Base-by-base conservation (phyloP, 164 flowering plant genomes). In the Dillenia turbinata region DNA sequence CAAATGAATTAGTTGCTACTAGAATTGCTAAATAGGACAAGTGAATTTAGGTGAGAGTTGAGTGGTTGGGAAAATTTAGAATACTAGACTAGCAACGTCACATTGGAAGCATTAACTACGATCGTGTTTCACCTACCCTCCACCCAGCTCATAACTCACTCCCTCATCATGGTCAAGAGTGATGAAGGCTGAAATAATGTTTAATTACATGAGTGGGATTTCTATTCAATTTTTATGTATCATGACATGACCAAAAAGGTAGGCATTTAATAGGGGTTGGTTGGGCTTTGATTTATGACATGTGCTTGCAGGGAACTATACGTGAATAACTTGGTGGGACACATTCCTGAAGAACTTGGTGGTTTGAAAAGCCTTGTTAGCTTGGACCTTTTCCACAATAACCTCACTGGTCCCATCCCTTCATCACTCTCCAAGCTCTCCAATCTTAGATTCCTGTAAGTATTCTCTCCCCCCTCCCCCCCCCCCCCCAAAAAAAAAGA, bases 371-470 rank as follows among this genome's bases (percentile, higher is more conserved):
- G 77, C 64, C 86, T 88, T 0, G 54, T 85, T 11, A 86, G 91
- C 74, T 73, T 88, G 73, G 95, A 86, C 70, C 79, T 90, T 44
- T 88, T 71, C 73, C 80, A 84, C 69, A 90, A 90, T 56, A 86
- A 86, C 65, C 86, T 90, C 56, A 83, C 90, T 47, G 92, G 89
- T 0, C 6, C 82, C 46, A 86, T 90, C 55, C 92, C 97, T 65
- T 17, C 84, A 40, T 78, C 95, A 0, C 81, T 88, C 43, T 75
- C 84, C 48, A 77, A 56, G 11, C 88, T 90, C 64, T 75, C 84
- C 62, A 77, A 72, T 61, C 83, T 90, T 70, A 83, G 74, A 57
- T 83, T 83, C 65, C 66, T 88, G 90, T 85, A 71, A 73, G 87
- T 54, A 19, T 16, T 12, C 43, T 24, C 13, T 13, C 10, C 12